These are phyloP conservation scores for Vanrija sp. DNA, from an alignment of 1,284 basidiomycete genomes.

Conservation along the genomic window DNA sequence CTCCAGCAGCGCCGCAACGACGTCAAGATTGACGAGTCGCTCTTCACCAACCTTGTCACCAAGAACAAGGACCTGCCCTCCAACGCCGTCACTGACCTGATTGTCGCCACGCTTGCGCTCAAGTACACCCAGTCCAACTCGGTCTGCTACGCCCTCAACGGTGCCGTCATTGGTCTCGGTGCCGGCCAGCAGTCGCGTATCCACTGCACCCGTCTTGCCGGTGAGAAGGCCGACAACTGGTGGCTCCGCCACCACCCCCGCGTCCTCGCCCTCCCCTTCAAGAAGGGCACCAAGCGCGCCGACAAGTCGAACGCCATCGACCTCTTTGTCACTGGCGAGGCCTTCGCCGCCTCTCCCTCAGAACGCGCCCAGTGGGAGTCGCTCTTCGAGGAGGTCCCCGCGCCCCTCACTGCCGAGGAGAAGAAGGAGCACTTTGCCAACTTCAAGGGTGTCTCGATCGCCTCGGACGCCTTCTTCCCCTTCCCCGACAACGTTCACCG, in stretches of 20 bases:
- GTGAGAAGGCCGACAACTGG: slow-evolving; percentile 98
- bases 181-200: slow-evolving; percentile 98
- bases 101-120: slow-evolving; percentile 90
- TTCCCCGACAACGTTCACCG: slow-evolving; percentile 98
- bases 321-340: slow-evolving; percentile 87
- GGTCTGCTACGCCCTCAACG: slow-evolving; percentile 91
- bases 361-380: slow-evolving; percentile 91
- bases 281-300: slow-evolving; percentile 89
- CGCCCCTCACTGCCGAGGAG: slow-evolving; percentile 67
- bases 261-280: slow-evolving; percentile 68
- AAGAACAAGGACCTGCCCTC: slow-evolving; percentile 76
- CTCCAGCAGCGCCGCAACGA: slow-evolving; percentile 92
- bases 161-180: slow-evolving; percentile 90
- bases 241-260: slow-evolving; percentile 97
- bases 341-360: slow-evolving; percentile 67
- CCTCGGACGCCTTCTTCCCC: slow-evolving; percentile 98
- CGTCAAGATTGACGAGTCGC: slow-evolving; percentile 72
- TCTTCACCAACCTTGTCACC: slow-evolving; percentile 87
- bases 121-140: slow-evolving; percentile 99
- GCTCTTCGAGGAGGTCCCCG: slow-evolving; percentile 73
- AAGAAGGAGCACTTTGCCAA: slow-evolving; percentile 66
- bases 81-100: slow-evolving; percentile 74
- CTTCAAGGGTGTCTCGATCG: slow-evolving; percentile 82
- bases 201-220: slow-evolving; percentile 97
- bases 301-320: slow-evolving; percentile 99